Evolutionary conservation across 2,329 filamentous ascomycete genomes (phyloP).

Genomic region (Sclerotinia borealis): DNA sequence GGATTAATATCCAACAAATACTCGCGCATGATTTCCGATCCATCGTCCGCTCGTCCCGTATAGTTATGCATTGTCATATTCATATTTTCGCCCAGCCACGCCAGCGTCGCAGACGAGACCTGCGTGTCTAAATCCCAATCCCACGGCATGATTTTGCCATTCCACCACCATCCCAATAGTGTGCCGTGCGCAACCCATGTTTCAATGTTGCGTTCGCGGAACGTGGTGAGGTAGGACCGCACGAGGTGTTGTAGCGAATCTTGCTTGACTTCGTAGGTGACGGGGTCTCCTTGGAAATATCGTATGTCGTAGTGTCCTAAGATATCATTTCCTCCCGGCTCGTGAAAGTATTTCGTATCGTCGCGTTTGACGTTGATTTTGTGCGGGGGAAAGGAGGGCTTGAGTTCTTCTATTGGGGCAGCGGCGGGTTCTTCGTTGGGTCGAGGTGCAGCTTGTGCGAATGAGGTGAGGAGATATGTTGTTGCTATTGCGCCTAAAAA

Average conservation of each 20-base stretch:
- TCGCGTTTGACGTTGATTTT: background rate
- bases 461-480: background rate
- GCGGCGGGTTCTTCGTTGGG: background rate
- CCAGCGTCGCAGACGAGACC: constrained; percentile 61
- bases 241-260: constrained; percentile 63
- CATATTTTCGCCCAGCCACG: constrained; percentile 56
- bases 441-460: background rate
- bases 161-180: constrained; percentile 87
- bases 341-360: constrained; percentile 34
- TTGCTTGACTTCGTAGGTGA: constrained; percentile 62
- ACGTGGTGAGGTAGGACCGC: constrained; percentile 65
- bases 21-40: constrained; percentile 39
- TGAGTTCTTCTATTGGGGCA: background rate
- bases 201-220: constrained; percentile 59
- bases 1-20: constrained; percentile 78
- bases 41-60: constrained; percentile 36
- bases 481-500: background rate
- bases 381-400: background rate
- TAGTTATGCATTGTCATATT: constrained; percentile 55
- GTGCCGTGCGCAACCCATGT: constrained; percentile 87
- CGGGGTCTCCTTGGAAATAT: constrained; percentile 55
- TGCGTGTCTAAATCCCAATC: constrained; percentile 82
- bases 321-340: constrained; percentile 53
- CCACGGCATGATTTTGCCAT: constrained; percentile 70
- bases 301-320: constrained; percentile 70